Base-by-base conservation (phyloP, 2,329 filamentous ascomycete genomes). In the Neophaeococcomyces mojaviensis region DNA sequence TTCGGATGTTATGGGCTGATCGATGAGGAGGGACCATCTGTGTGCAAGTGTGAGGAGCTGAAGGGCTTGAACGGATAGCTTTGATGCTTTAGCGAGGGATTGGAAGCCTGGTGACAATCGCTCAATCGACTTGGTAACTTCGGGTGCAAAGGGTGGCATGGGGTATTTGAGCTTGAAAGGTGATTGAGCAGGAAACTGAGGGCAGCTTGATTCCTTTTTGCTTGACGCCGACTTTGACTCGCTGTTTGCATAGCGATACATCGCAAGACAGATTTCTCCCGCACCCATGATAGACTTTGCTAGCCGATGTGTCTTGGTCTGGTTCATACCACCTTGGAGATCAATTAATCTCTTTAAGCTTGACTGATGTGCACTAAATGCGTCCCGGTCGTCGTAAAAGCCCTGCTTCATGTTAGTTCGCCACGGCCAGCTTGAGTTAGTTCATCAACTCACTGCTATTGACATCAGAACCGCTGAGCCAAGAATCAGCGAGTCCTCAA, bases 301-400 rank as follows among this genome's bases (percentile, higher is more conserved):
- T n/a, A 26, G 15, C 20, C 38, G 10, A n/a, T 40, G 38, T 3
- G 8, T 28, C 4, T 13, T 22, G 13, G 38, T 40, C 19, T 40
- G 38, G 18, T 24, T 40, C 20, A 40, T n/a, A 8, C 38, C 38
- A 8, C 38, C 38, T 40, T 40, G 38, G 4, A 40, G 18, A n/a
- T 40, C 19, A n/a, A 40, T 40, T 24, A 40, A 13, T n/a, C 30
- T 40, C 38, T 40, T 19, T 28, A 40, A 40, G 38, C 38, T 40
- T 9, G 38, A 28, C 30, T 40, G 26, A 18, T 40, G 38, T n/a
- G 38, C 38, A 9, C 30, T 40, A 24, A 5, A 40, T n/a, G 38
- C 38, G 12, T 40, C 38, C 7, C n/a, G 18, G 19, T 40, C 38
- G 13, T 40, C 38, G 12, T 15, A 40, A 28, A 4, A 40, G 13